phyloP scores from a whole-genome alignment of 768 basidiomycete species.

The Lentinus brumalis region DNA sequence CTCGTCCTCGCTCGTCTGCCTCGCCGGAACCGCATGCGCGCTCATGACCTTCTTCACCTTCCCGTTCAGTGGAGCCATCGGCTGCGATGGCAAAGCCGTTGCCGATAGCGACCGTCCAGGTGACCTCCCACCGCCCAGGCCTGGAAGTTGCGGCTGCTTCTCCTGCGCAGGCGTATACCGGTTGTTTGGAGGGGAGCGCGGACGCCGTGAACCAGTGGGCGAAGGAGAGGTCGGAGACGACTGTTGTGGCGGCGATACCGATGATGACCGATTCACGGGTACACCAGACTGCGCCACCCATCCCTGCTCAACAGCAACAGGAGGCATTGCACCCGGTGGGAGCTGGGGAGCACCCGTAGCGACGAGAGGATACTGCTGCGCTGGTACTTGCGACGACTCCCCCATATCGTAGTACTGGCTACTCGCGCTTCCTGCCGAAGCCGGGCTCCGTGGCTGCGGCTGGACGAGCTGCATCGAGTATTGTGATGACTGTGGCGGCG shows the following conservation, averaged over 20 bases:
- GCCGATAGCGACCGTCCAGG: conserved; percentile 75
- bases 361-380: conserved; percentile 27
- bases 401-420: conserved; percentile 34
- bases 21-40: conserved; percentile 56
- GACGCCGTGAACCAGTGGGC: conserved; percentile 39
- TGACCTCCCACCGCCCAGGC: conserved; percentile 34
- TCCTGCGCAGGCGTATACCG: conserved; percentile 38
- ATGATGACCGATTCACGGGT: conserved; percentile 39
- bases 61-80: conserved; percentile 45
- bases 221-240: conserved; percentile 32
- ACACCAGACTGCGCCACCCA: conserved; percentile 32
- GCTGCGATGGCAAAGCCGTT: conserved; percentile 51
- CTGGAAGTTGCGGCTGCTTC: conserved; percentile 23
- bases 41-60: conserved; percentile 64
- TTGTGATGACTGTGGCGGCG: conserved; percentile 16
- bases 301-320: conserved; percentile 39
- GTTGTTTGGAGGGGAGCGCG: conserved; percentile 57
- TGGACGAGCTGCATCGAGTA: conserved; percentile 28
- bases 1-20: conserved; percentile 66
- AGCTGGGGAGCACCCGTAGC: conserved; percentile 42
- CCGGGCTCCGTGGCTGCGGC: conserved; percentile 37
- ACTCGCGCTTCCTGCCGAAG: conserved; percentile 11
- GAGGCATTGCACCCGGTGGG: conserved; percentile 66
- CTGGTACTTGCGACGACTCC: conserved; percentile 36
- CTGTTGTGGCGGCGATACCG: not conserved